Percentiles rank a stretch among this genome's conserved stretches.
phyloP scores from a whole-genome alignment of 768 basidiomycete species.

The Leccinum rimulosum region DNA sequence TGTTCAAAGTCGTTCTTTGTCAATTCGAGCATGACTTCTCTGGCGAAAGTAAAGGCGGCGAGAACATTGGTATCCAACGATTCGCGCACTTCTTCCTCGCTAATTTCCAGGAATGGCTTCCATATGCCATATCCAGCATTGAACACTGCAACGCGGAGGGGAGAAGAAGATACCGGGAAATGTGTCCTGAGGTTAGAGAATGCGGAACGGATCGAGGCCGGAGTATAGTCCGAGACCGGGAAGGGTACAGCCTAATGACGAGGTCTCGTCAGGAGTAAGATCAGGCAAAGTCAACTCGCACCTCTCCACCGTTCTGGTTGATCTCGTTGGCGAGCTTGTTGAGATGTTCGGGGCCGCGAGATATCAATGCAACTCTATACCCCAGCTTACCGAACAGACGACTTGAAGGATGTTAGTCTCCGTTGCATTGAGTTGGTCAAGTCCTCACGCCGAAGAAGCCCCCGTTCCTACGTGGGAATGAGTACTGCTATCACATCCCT shows the following conservation, averaged over 20 bases:
- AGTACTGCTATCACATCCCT: not conserved
- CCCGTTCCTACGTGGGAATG: conserved; percentile 46
- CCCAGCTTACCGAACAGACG: conserved; percentile 60
- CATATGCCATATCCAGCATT: conserved; percentile 58
- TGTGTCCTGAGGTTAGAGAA: conserved; percentile 46
- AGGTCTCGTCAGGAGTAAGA: not conserved
- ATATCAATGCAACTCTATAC: conserved; percentile 65
- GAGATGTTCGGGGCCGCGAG: conserved; percentile 53
- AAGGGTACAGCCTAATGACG: conserved; percentile 52
- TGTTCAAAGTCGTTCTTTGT: conserved; percentile 48
- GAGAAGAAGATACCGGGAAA: conserved; percentile 47
- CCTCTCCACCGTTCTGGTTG: conserved; percentile 56
- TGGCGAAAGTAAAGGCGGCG: conserved; percentile 62
- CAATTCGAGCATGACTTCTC: conserved; percentile 56
- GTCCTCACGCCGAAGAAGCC: conserved; percentile 52
- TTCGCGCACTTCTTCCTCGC: conserved; percentile 52
- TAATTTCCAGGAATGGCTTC: conserved; percentile 67
- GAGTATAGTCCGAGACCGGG: conserved; percentile 49
- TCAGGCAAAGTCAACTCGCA: conserved; percentile 21
- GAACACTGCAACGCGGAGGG: conserved; percentile 61
- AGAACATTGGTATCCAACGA: conserved; percentile 52
- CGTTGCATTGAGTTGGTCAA: not conserved
- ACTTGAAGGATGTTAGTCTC: conserved; percentile 31
- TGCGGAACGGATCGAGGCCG: conserved; percentile 48
- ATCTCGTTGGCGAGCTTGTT: conserved; percentile 53